Conservation (phyloP, 768 basidiomycete genomes). For the Gyrodon lividus region DNA sequence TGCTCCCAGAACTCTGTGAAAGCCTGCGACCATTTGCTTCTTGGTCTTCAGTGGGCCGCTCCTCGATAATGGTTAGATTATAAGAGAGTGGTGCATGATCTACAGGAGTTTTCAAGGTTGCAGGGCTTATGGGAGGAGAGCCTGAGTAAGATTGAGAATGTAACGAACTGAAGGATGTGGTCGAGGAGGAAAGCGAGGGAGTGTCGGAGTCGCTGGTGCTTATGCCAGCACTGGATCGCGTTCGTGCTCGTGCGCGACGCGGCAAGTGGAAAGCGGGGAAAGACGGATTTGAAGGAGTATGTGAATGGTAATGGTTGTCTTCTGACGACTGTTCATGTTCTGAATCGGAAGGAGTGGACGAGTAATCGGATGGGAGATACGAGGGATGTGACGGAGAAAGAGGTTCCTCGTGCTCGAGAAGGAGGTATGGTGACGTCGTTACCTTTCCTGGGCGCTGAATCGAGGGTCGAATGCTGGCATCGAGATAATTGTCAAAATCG, state of each 20-base stretch:
- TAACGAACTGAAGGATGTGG: constrained; percentile 37
- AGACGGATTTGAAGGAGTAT: constrained; percentile 16
- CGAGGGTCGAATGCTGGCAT: constrained; percentile 20
- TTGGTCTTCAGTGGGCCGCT: constrained; percentile 27
- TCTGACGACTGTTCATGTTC: constrained; percentile 34
- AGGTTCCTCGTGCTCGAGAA: constrained; percentile 32
- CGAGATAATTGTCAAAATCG: constrained; percentile 27
- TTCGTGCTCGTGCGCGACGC: constrained; percentile 28
- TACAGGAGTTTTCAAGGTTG: constrained; percentile 31
- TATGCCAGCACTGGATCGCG: constrained; percentile 28
- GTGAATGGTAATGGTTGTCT: constrained; percentile 25
- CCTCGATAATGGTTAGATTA: constrained; percentile 40
- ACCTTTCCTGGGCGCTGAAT: constrained; percentile 9
- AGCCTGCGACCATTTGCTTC: constrained; percentile 1
- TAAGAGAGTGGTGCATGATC: constrained; percentile 25
- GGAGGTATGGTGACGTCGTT: constrained; percentile 21
- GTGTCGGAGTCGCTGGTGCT: constrained; percentile 42
- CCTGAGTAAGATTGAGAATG: constrained; percentile 29
- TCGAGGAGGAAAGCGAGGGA: constrained; percentile 48
- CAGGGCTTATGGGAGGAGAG: constrained; percentile 35
- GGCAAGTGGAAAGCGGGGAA: constrained; percentile 34
- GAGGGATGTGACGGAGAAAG: constrained; percentile 25
- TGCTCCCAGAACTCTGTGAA: constrained; percentile 24
- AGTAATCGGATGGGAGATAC: constrained; percentile 7
- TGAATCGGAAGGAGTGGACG: constrained; percentile 31